Evolutionary conservation across 257 asterid species (phyloP).

Genomic region (Solanum sparsipilum): DNA sequence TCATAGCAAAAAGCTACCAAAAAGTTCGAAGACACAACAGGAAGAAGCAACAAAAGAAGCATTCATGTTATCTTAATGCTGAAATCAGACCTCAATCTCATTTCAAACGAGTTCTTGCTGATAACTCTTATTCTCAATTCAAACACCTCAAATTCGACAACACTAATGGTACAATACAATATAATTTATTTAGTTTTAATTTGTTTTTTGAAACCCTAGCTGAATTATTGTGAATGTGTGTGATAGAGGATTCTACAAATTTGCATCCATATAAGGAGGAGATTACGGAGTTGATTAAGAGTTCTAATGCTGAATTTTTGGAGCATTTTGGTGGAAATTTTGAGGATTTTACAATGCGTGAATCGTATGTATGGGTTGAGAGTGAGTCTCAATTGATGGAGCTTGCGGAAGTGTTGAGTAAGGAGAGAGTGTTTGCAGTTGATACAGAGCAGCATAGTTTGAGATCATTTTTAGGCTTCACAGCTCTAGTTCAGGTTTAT

Average conservation of each 20-base stretch:
- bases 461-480: constrained; percentile 84
- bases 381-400: constrained; percentile 41
- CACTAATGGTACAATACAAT: constrained; percentile 22
- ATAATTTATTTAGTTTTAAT: neutral
- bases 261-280: constrained; percentile 71
- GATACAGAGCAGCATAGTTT: constrained; percentile 93
- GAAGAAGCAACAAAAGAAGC: neutral
- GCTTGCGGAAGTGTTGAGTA: constrained; percentile 49
- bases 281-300: constrained; percentile 45
- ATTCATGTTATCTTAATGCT: constrained; percentile 42
- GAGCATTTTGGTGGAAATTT: constrained; percentile 33
- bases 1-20: constrained; percentile 21
- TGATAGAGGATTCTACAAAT: constrained; percentile 38
- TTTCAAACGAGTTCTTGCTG: constrained; percentile 71
- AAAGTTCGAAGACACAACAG: constrained; percentile 11
- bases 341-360: constrained; percentile 30
- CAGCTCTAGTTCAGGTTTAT: constrained; percentile 80
- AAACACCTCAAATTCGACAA: constrained; percentile 49
- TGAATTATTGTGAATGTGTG: neutral
- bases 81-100: constrained; percentile 61
- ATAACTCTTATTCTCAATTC: constrained; percentile 75
- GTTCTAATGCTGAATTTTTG: constrained; percentile 32
- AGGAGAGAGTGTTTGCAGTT: constrained; percentile 66
- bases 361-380: constrained; percentile 57
- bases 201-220: neutral